Evolutionary conservation across 2,329 filamentous ascomycete genomes (phyloP).

Genomic region (Diaporthe eres): DNA sequence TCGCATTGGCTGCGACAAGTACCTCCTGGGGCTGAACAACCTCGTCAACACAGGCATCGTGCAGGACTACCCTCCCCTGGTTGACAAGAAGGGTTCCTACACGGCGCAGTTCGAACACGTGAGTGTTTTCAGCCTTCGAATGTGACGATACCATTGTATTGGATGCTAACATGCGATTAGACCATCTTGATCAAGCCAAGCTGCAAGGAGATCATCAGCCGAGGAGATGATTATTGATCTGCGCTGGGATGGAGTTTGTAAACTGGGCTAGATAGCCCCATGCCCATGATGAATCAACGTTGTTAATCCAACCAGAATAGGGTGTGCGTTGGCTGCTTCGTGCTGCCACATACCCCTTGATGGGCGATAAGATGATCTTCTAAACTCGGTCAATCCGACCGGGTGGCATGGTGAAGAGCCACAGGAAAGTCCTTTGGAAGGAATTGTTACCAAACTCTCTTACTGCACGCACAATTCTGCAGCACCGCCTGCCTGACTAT

Average conservation of each 20-base stretch:
- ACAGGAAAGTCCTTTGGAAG: not conserved
- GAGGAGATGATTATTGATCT: slow-evolving; percentile 84
- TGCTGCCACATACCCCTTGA: not conserved
- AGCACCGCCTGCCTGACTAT: not conserved
- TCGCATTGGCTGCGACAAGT: slow-evolving; percentile 94
- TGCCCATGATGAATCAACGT: slow-evolving; percentile 16
- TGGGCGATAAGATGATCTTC: too few relatives aligned
- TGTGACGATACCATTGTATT: not conserved
- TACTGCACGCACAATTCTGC: not conserved
- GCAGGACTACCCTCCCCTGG: slow-evolving; percentile 89
- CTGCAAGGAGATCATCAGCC: slow-evolving; percentile 89
- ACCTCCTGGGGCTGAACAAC: slow-evolving; percentile 91
- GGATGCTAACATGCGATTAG: slow-evolving; percentile 56
- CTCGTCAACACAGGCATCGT: slow-evolving; percentile 87
- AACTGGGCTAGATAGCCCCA: not conserved
- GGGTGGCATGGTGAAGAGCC: not conserved
- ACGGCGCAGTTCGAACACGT: slow-evolving; percentile 96
- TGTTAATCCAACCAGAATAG: not conserved
- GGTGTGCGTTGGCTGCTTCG: not conserved
- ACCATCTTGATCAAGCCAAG: slow-evolving; percentile 83
- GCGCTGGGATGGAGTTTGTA: not conserved
- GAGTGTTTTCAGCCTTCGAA: slow-evolving; percentile 56
- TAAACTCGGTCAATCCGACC: not conserved
- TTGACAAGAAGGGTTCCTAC: slow-evolving; percentile 94
- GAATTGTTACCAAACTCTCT: too few relatives aligned